These are phyloP conservation scores for Pleurotus salmoneostramineus DNA, from an alignment of 768 basidiomycete genomes.

Conservation along the genomic window DNA sequence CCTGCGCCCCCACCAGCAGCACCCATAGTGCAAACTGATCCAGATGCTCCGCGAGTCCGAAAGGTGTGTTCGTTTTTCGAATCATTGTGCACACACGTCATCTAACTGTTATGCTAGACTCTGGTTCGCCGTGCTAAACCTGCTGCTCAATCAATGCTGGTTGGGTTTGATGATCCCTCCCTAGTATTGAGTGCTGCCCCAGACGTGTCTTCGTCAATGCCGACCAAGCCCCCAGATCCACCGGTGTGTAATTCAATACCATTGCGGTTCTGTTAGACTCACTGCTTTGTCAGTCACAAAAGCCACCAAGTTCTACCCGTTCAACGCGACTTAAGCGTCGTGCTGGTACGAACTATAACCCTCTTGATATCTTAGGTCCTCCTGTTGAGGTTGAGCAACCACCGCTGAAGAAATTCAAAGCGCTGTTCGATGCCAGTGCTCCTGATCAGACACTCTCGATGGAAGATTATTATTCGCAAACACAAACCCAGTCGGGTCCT, in stretches of 20 bases:
- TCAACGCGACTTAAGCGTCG: constrained; percentile 53
- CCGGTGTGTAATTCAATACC: constrained; percentile 9
- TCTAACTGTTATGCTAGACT: constrained; percentile 19
- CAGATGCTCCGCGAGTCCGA: constrained; percentile 23
- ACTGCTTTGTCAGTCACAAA: not conserved
- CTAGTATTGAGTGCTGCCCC: constrained; percentile 28
- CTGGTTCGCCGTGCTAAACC: constrained; percentile 40
- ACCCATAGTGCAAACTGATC: constrained; percentile 7
- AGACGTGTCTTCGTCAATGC: constrained; percentile 15
- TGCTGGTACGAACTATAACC: constrained; percentile 27
- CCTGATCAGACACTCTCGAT: constrained; percentile 32
- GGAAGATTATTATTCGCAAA: constrained; percentile 8
- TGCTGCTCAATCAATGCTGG: constrained; percentile 27
- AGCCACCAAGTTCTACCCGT: constrained; percentile 15
- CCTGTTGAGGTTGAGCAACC: constrained; percentile 36
- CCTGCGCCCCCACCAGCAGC: constrained; percentile 11
- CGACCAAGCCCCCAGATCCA: constrained; percentile 12
- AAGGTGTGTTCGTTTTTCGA: constrained; percentile 19
- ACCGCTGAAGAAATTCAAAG: constrained; percentile 66
- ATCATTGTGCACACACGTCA: not conserved
- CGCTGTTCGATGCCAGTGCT: constrained; percentile 64
- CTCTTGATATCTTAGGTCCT: constrained; percentile 19
- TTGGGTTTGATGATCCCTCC: constrained; percentile 44
- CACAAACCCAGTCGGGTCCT: constrained; percentile 23
- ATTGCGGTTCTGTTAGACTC: not conserved